Evolutionary conservation across 805 yeast species (phyloP), one percentile per base, ranked within the genome.

Genomic region (Wickerhamomyces bisporus): DNA sequence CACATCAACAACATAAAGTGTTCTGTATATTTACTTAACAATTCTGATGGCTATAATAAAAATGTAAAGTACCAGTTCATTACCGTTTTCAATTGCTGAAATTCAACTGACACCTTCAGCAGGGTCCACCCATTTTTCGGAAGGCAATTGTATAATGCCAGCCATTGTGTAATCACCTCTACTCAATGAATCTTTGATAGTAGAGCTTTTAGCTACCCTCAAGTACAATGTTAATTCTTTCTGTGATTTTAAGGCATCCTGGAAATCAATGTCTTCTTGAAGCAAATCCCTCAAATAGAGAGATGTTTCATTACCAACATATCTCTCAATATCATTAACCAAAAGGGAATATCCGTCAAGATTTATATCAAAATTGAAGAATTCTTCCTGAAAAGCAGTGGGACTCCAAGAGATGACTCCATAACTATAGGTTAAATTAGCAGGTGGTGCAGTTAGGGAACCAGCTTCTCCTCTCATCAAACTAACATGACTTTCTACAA

Each of bases 321-420:
- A 85, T 17, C 79, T 64, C 57, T 88, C 96, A 15, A 88, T 64
- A 53, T 88, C 97, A 50, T 88, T 87, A 20, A 88, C 63, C 29
- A 88, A 52, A 32, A 88, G 57, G 1, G 95, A 81, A 36, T 70
- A 74, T 0, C 81, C 79, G 23, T 71, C 64, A 45, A 68, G 59
- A 18, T n/a, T n/a, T n/a, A n/a, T n/a, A n/a, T n/a, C n/a, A n/a
- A n/a, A n/a, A n/a, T n/a, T n/a, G n/a, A n/a, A n/a, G n/a, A n/a
- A n/a, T n/a, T n/a, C n/a, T n/a, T n/a, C n/a, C n/a, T 50, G 36
- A 11, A 39, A 19, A 18, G 36, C 32, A 17, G 37, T 35, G 32
- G 45, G 40, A 6, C 41, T 17, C 66, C 64, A 65, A 3, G 65
- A 47, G 2, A 64, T 26, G 3, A 25, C 18, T 37, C 57, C 54